phyloP scores from a whole-genome alignment of 768 basidiomycete genomes.

The Boletus sp. region DNA sequence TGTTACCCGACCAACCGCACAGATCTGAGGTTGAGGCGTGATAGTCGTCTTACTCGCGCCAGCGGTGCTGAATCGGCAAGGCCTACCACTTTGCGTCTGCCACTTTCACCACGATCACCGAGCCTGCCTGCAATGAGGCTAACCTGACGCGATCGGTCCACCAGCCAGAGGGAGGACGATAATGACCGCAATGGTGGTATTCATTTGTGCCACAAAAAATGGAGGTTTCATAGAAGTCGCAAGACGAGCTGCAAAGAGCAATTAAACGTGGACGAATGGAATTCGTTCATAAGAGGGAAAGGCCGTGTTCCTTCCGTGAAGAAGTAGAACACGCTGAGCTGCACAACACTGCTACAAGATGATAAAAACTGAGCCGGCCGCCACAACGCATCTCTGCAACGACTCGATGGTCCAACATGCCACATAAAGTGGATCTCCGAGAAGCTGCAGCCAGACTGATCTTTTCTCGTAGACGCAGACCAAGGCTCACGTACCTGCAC shows the following conservation, averaged over 20 bases:
- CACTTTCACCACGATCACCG: slow-evolving; percentile 15
- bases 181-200: slow-evolving; percentile 7
- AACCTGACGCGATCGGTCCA: slow-evolving; percentile 6
- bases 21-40: slow-evolving; percentile 13
- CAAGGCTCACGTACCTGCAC: background rate
- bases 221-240: slow-evolving; percentile 10
- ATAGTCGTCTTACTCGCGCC: background rate
- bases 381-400: background rate
- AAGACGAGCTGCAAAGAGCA: slow-evolving; percentile 12
- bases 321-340: background rate
- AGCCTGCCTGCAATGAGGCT: slow-evolving; percentile 14
- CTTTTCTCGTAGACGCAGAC: background rate
- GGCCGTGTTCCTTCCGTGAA: slow-evolving; percentile 1
- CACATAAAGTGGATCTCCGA: background rate
- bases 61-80: background rate
- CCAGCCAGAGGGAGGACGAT: background rate
- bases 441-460: background rate
- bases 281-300: slow-evolving; percentile 3
- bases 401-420: background rate
- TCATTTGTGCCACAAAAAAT: slow-evolving; percentile 1
- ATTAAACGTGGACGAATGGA: background rate
- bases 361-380: background rate
- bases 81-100: slow-evolving; percentile 8
- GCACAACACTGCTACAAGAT: background rate
- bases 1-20: slow-evolving; percentile 12